Base-by-base conservation (phyloP, 2,329 filamentous ascomycete species). In the Lachnellula cervina region DNA sequence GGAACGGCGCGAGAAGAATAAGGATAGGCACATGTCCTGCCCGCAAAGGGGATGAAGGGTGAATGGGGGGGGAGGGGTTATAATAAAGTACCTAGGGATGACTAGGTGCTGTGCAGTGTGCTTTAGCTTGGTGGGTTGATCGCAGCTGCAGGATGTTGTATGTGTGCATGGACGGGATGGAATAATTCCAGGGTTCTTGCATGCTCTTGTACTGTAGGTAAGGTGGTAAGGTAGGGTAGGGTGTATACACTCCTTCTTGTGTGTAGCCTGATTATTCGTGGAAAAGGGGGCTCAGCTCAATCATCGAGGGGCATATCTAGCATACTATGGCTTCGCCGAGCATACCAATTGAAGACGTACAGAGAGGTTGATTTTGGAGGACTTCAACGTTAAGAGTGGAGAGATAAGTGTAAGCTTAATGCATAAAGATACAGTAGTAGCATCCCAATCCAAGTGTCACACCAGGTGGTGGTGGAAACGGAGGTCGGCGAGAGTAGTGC, bases 11-110 rank as follows among this genome's bases (percentile, higher is more conserved):
- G 28, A 34, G 37, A 28, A 58, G 28, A 25, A 59, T 57, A 52
- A 59, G 60, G 63, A 65, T 66, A 40, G 32, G 23, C 46, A 38
- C 42, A 25, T 38, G 17, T 16, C 37, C n/a, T 34, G 16, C 14
- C 16, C 16, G 38, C 38, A 42, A 4, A 42, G 38, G 38, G 38
- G 38, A 42, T 13, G 16, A 4, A 13, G 3, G 17, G 17, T 5
- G n/a, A 5, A 38, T n/a, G n/a, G 35, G 35, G n/a, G 35, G 16
- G 38, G 38, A n/a, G 17, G 38, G 38, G 16, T 42, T 42, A n/a
- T n/a, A 42, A 7, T n/a, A n/a, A 11, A 8, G 17, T 42, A 4
- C 16, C 6, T 4, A 7, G 38, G 38, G 38, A 42, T 11, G 14
- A 19, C 38, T 42, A 19, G 16, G 16, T n/a, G n/a, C n/a, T n/a